Base-by-base conservation (phyloP, 441 rosid genomes). In the Biscutella laevigata region DNA sequence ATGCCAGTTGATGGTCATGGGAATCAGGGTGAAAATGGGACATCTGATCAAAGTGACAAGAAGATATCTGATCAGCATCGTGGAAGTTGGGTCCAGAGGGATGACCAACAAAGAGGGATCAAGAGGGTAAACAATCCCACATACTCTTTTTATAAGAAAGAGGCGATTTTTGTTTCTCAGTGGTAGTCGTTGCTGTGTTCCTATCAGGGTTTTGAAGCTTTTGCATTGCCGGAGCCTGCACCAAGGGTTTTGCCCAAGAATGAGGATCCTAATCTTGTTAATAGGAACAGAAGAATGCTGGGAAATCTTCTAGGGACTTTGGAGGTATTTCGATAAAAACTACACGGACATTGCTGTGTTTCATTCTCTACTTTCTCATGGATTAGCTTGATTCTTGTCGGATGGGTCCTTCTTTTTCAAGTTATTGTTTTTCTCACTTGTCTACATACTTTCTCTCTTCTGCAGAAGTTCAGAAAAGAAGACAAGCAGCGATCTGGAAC, bases 261-360 rank as follows among this genome's bases (percentile, higher is more conserved):
- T 58, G 96, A 91, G 70, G 98, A 91, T 78, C 98, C 95, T 29
- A 87, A 76, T 29, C 66, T 87, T 72, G 84, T 91, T 60, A 85
- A 69, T 65, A 77, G 98, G 71, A 91, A 91, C 70, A 91, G 74
- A 71, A 78, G 98, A 71, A 91, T 91, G 95, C 58, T 87, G 49
- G 98, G 95, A 22, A 94, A 83, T 70, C 96, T 91, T 66, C 71
- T 83, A 61, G 98, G 98, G 46, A 91, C 98, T 55, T 72, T 91
- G 70, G 98, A 91, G 96, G 96, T 91, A 76, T 61, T 68, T 16
- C n/a, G 17, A 48, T 32, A n/a, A 44, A 27, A 27, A 35, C 21
- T 38, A 25, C 57, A 44, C 44, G 26, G 41, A 62, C 29, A 34
- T 33, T 7, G 34, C 37, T 34, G 14, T 14, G 13, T 21, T 29